Base-by-base conservation (phyloP, 768 basidiomycete species). In the Amanita rubescens region DNA sequence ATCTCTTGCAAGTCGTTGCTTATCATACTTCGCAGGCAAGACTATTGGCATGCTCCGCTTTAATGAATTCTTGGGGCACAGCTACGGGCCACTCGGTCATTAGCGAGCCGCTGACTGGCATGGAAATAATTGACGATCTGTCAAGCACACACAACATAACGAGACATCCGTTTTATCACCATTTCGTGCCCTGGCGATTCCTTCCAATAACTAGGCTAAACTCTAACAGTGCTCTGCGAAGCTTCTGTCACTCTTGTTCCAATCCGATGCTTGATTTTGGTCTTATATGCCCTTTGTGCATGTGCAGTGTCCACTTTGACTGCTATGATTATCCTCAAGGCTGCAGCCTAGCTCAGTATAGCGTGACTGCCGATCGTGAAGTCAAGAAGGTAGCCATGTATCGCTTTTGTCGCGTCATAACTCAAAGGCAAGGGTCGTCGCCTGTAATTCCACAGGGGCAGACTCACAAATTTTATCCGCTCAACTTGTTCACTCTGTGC, bases 321-420 rank as follows among this genome's bases (percentile, higher is more conserved):
- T 94, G 90, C 69, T 90, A 89, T 60, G 82, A 87, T 58, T 74
- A 82, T 55, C 78, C 81, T 5, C 77, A 79, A 46, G 87, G 86
- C 22, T 83, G 77, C 58, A 72, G 77, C 54, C 65, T 81, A 54
- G 63, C 75, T 5, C 75, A 84, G 57, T 87, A 87, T 57, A 62
- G 71, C 17, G 65, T 74, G 57, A 59, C 67, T 15, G 60, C 72
- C 11, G 80, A 81, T 58, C 57, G 64, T 25, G 67, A 72, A 54
- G 69, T 76, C 5, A 80, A 78, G 60, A 80, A 77, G 44, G 71
- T 85, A 39, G 83, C 83, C 6, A 75, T 84, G 60, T 75, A 79
- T 60, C 76, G 84, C 10, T 87, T 82, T 62, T 87, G 82, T 27
- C 63, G 68, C 27, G 58, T 81, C 41, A 63, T 77, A 12, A 61